Evolutionary conservation across 148 eudicot genomes (phyloP), one percentile per base, ranked within the genome.

Genomic region (Rhododendron vialii): DNA sequence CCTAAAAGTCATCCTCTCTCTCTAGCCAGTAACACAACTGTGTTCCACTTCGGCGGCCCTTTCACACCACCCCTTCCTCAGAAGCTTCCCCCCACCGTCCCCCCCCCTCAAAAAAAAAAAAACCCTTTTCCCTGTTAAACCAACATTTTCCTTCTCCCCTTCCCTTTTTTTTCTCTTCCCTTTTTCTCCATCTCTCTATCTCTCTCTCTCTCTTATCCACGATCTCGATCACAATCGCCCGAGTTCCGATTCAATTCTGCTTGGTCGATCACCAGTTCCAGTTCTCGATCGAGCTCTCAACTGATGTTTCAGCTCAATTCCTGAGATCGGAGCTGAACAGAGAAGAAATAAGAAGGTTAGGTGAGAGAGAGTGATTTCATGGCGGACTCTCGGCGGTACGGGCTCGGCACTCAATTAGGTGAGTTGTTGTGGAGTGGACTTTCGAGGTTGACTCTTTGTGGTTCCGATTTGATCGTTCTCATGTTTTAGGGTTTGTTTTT

Each of bases 351-450:
- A 47, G 61, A 17, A 5, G 7, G 61, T 15, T 17, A 55, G 61
- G 55, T 8, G 6, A 28, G 20, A 82, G 71, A 22, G 79, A 24
- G 77, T 80, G 22, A 20, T 69, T 36, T 78, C 78, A 87, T 87
- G 88, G 55, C 88, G 55, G 85, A 87, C 65, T 57, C 85, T 76
- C 78, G 85, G 82, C 88, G 85, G 63, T 82, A 83, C 38, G 78
- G 67, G 65, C 82, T 87, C 7, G 82, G 50, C 20, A 3, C 61
- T 48, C 88, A 83, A 77, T 77, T 87, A 61, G 88, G 88, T 87
- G 71, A 38, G 82, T 59, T 22, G 48, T 50, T 84, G 18, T 10
- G 2, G 36, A 53, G 22, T 30, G 15, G 22, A 53, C 50, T 59
- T 33, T 53, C 18, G 12, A 18, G 4, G 53, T 67, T 26, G 77